Conservation (phyloP, 2,329 filamentous ascomycete genomes). For the Sporothrix phasma region DNA sequence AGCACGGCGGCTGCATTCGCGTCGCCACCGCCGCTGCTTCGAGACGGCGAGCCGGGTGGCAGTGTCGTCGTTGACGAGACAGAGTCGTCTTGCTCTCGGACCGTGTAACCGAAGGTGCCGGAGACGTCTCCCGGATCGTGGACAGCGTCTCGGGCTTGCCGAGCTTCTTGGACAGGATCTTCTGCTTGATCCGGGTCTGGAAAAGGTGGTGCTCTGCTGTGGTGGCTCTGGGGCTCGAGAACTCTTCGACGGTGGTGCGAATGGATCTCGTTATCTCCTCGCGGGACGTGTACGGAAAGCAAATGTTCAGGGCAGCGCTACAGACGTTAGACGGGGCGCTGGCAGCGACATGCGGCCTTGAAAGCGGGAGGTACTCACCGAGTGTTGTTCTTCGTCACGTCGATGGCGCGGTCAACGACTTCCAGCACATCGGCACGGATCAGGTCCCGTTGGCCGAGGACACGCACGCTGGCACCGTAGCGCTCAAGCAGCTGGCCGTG, state of each 20-base stretch:
- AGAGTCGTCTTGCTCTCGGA: slow-evolving; percentile 43
- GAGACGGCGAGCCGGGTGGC: slow-evolving; percentile 40
- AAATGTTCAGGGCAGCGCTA: slow-evolving; percentile 70
- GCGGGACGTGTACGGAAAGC: slow-evolving; percentile 92
- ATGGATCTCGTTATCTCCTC: slow-evolving; percentile 92
- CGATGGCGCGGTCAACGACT: slow-evolving; percentile 75
- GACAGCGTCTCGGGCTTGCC: slow-evolving; percentile 38
- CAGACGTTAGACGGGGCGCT: not conserved
- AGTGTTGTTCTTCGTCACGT: slow-evolving; percentile 79
- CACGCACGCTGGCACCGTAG: slow-evolving; percentile 78
- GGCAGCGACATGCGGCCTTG: too few relatives aligned
- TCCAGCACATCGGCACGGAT: slow-evolving; percentile 81
- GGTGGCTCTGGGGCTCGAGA: slow-evolving; percentile 58
- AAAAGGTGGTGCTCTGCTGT: slow-evolving; percentile 63
- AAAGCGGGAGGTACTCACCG: slow-evolving; percentile 39
- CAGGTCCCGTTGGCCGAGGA: slow-evolving; percentile 75
- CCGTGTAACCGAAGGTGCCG: slow-evolving; percentile 34
- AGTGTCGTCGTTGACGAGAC: slow-evolving; percentile 53
- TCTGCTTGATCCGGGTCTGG: slow-evolving; percentile 80
- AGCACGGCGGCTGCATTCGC: slow-evolving; percentile 32
- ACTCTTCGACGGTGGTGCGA: slow-evolving; percentile 77
- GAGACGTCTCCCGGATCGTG: slow-evolving; percentile 40
- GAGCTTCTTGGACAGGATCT: slow-evolving; percentile 62
- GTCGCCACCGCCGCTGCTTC: slow-evolving; percentile 26
- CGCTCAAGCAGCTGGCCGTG: slow-evolving; percentile 88